These are phyloP conservation scores for Neonectria punicea DNA, from an alignment of 2,329 filamentous ascomycete genomes.

Conservation along the genomic window DNA sequence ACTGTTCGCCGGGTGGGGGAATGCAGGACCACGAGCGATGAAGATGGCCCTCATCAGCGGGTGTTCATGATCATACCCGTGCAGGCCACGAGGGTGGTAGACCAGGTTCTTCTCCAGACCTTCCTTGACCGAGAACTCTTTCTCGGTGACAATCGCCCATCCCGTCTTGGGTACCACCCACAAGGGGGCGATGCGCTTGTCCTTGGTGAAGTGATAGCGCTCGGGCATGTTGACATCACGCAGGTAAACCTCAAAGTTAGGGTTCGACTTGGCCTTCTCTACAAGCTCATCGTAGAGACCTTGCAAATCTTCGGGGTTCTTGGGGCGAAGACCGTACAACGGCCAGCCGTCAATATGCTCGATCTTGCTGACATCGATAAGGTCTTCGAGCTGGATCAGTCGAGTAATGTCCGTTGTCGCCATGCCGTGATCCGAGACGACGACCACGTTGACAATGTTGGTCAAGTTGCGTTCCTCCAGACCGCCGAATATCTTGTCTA, in stretches of 20 bases:
- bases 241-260: constrained; percentile 87
- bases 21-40: constrained; percentile 89
- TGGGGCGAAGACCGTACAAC: constrained; percentile 86
- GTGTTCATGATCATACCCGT: constrained; percentile 95
- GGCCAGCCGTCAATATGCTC: constrained; percentile 95
- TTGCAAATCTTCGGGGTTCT: constrained; percentile 72
- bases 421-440: constrained; percentile 99
- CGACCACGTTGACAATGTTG: constrained; percentile 87
- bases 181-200: constrained; percentile 89
- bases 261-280: constrained; percentile 67
- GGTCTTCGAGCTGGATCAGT: constrained; percentile 88
- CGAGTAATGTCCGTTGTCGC: constrained; percentile 86
- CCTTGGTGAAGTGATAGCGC: constrained; percentile 90
- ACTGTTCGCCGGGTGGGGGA: constrained; percentile 86
- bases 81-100: constrained; percentile 86
- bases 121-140: constrained; percentile 78
- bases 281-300: constrained; percentile 72
- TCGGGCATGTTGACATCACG: constrained; percentile 89
- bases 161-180: constrained; percentile 95
- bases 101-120: constrained; percentile 70
- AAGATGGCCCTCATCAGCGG: constrained; percentile 98
- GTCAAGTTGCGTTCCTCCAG: constrained; percentile 86
- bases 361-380: constrained; percentile 81
- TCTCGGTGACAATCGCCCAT: constrained; percentile 87
- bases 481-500: constrained; percentile 79